Evolutionary conservation across 495 filamentous ascomycete species (phyloP).

Genomic region (Tuber magnatum): DNA sequence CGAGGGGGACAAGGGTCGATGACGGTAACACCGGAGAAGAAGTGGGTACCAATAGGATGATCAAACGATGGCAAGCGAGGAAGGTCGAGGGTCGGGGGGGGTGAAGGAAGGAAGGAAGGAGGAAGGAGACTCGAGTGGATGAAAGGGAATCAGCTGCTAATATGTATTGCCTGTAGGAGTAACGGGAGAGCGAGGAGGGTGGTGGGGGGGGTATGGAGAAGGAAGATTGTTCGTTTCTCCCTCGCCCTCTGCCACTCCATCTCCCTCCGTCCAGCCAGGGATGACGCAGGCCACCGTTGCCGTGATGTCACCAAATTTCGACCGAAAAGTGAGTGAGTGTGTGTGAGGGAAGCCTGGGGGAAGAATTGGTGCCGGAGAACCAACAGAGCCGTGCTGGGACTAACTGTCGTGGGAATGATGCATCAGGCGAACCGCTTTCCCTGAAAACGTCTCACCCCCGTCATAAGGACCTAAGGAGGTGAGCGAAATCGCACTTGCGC

Average conservation of each 20-base stretch:
- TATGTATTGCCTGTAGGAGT: not conserved
- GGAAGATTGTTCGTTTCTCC: not conserved
- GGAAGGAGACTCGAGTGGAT: not conserved
- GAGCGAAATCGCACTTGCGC: not conserved
- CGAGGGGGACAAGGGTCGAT: not conserved
- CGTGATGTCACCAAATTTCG: not conserved
- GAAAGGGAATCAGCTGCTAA: not conserved
- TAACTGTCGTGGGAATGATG: conserved; percentile 1
- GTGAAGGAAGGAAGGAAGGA: not conserved
- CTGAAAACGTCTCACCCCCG: not conserved
- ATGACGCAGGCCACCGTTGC: not conserved
- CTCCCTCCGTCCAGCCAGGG: not conserved
- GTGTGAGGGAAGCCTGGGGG: not conserved
- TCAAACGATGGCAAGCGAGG: not conserved
- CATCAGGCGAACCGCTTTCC: not conserved
- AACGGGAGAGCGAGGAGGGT: not conserved
- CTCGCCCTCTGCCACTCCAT: too few relatives aligned
- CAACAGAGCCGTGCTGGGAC: not conserved
- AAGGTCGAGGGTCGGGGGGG: not conserved
- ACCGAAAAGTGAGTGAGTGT: not conserved
- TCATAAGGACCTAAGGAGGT: not conserved
- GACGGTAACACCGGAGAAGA: not conserved
- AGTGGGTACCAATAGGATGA: not conserved
- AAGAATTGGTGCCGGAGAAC: not conserved
- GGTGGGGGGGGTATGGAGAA: not conserved